These are phyloP conservation scores for Ceratocystis huliohia DNA, from an alignment of 2,329 filamentous ascomycete genomes.

Conservation along the genomic window DNA sequence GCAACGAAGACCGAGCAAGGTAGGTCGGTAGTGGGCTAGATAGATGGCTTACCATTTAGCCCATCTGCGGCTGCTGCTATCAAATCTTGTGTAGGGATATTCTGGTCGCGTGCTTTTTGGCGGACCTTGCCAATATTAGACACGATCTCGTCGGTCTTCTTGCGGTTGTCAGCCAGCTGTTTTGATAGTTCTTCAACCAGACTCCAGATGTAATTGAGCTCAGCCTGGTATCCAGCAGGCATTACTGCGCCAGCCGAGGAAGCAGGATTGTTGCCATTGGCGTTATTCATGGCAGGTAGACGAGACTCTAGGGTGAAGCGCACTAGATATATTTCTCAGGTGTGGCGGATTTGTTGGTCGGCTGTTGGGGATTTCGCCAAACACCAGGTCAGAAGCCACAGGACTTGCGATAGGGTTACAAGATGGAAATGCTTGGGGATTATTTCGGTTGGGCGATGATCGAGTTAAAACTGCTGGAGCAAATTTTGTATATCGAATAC, in stretches of 20 bases:
- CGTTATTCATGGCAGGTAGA: constrained; percentile 12
- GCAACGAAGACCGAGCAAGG: not conserved
- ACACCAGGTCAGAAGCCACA: no score
- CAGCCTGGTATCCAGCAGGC: constrained; percentile 54
- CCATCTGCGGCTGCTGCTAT: constrained; percentile 44
- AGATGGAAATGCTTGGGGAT: no score
- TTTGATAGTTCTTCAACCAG: constrained; percentile 56
- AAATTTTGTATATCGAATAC: not conserved
- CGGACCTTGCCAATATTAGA: constrained; percentile 50
- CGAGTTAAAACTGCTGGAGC: not conserved
- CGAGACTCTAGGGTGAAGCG: not conserved
- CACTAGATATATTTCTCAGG: not conserved
- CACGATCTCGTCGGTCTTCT: constrained; percentile 51
- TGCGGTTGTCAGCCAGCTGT: constrained; percentile 48
- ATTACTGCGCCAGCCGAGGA: constrained; percentile 39
- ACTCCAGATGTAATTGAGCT: constrained; percentile 54
- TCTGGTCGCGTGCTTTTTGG: constrained; percentile 40
- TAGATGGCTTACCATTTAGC: constrained; percentile 37
- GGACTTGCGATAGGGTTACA: no score
- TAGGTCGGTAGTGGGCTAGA: not conserved
- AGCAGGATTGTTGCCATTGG: constrained; percentile 25
- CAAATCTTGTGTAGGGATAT: constrained; percentile 46
- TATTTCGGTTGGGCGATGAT: no score
- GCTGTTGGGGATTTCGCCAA: no score
- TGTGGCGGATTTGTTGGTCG: not conserved